Conservation (phyloP, 2,329 filamentous ascomycete genomes). For the Penicillium vulpinum region DNA sequence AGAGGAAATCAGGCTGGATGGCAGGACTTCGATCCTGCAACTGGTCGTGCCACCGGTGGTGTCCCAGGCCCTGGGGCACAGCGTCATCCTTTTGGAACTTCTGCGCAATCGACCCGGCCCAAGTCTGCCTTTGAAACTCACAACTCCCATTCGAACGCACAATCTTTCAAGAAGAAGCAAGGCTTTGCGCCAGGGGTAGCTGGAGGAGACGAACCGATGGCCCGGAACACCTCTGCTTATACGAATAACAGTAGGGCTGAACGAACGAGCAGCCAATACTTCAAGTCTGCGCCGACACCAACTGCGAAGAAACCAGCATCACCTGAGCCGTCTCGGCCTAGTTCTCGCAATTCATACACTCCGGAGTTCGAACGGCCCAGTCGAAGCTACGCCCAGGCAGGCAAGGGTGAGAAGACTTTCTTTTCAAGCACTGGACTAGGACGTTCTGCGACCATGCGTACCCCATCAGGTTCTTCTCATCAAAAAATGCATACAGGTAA, state of each 20-base stretch:
- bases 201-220: constrained; percentile 61
- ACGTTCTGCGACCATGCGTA: constrained; percentile 56
- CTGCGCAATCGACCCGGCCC: constrained; percentile 25
- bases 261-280: constrained; percentile 36
- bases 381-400: constrained; percentile 55
- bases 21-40: constrained; percentile 44
- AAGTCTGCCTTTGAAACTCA: constrained; percentile 45
- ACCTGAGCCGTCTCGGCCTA: constrained; percentile 21
- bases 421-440: constrained; percentile 53
- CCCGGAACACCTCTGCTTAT: constrained; percentile 54
- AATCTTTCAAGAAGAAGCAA: constrained; percentile 52
- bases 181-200: constrained; percentile 61
- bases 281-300: constrained; percentile 42
- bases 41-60: constrained; percentile 30
- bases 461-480: constrained; percentile 45
- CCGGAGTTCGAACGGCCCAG: constrained; percentile 53
- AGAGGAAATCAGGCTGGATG: constrained; percentile 38
- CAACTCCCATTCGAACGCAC: constrained; percentile 37
- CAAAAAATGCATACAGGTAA: constrained; percentile 38
- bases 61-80: constrained; percentile 23
- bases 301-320: constrained; percentile 46
- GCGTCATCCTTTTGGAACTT: constrained; percentile 23
- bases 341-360: constrained; percentile 14
- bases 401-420: constrained; percentile 57
- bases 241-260: constrained; percentile 38